phyloP scores from a whole-genome alignment of 2,329 filamentous ascomycete genomes.

The Penicillium brasilianum region DNA sequence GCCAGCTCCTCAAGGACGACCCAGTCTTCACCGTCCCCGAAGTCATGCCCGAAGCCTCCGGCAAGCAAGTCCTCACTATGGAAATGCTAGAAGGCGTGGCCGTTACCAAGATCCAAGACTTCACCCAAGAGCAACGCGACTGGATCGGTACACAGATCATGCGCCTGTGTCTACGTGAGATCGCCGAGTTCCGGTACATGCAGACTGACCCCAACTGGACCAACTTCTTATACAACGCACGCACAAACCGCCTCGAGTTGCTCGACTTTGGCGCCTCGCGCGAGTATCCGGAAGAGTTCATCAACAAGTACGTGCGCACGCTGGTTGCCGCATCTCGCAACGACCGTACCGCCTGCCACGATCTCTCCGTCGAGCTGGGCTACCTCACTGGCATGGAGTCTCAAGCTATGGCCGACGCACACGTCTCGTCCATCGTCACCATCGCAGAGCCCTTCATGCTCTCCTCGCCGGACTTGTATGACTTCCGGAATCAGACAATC shows the following conservation, averaged over 20 bases:
- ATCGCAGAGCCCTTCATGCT: slow-evolving; percentile 88
- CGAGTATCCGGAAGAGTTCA: slow-evolving; percentile 80
- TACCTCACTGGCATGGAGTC: slow-evolving; percentile 94
- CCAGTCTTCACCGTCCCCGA: slow-evolving; percentile 79
- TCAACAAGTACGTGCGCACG: slow-evolving; percentile 77
- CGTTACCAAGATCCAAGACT: slow-evolving; percentile 77
- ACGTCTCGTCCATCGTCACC: slow-evolving; percentile 84
- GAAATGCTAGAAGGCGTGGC: slow-evolving; percentile 85
- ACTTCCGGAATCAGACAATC: slow-evolving; percentile 93
- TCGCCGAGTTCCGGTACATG: slow-evolving; percentile 96
- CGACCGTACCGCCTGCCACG: slow-evolving; percentile 67
- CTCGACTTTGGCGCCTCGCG: slow-evolving; percentile 94
- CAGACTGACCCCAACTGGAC: slow-evolving; percentile 99
- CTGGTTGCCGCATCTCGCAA: slow-evolving; percentile 77
- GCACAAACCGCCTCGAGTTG: slow-evolving; percentile 76
- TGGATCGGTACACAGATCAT: slow-evolving; percentile 97
- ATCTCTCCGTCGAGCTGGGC: slow-evolving; percentile 76
- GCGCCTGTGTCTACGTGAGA: slow-evolving; percentile 88
- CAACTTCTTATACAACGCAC: slow-evolving; percentile 89
- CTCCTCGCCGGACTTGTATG: slow-evolving; percentile 79
- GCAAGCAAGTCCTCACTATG: slow-evolving; percentile 88
- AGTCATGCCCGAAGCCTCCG: slow-evolving; percentile 78
- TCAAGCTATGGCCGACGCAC: slow-evolving; percentile 83
- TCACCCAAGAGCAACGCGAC: slow-evolving; percentile 84
- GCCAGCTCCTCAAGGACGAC: slow-evolving; percentile 75